Base-by-base conservation (phyloP, 768 basidiomycete species). In the Collybia sp. region DNA sequence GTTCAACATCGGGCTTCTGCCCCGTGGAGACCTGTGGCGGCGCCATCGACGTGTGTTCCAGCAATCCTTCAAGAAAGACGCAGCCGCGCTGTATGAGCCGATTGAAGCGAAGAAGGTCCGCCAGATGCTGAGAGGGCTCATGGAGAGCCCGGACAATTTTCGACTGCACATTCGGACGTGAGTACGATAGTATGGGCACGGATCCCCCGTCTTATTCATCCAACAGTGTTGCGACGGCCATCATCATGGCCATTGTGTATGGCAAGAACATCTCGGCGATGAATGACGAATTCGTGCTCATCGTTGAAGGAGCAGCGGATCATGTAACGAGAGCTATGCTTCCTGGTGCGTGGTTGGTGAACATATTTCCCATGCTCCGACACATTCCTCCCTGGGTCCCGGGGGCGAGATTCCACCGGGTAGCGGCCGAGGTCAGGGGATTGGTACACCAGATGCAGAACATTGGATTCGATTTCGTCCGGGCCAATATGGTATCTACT, bases 361-460 rank as follows among this genome's bases (percentile, higher is more conserved):
- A 68, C 25, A 18, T 55, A 1, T 52, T 68, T n/a, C 63, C 65
- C 10, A 25, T 58, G 39, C 61, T 72, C 10, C 57, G 61, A 30
- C 45, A 66, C 40, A 19, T 70, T 9, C 71, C 71, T 13, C 46
- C 52, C 0, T 73, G 71, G 71, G 49, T 66, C 30, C 67, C 67
- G 11, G 66, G 67, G 6, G 53, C 57, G 9, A 46, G 47, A 3
- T 67, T 66, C 51, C 47, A 62, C 30, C 34, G 18, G 25, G 45
- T 51, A n/a, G 56, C 51, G 6, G 40, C 44, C 34, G 48, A 55
- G 32, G 44, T 45, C 6, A 43, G 36, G 25, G 42, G 50, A 15
- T 36, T 52, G 36, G 51, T 51, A 1, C 32, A 50, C 6, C 42
- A 54, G 11, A 51, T 63, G 50, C 43, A 41, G 19, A 50, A 59